Evolutionary conservation across 192 early-diverging fungal species (phyloP).

Genomic region (Umbelopsis vinacea): DNA sequence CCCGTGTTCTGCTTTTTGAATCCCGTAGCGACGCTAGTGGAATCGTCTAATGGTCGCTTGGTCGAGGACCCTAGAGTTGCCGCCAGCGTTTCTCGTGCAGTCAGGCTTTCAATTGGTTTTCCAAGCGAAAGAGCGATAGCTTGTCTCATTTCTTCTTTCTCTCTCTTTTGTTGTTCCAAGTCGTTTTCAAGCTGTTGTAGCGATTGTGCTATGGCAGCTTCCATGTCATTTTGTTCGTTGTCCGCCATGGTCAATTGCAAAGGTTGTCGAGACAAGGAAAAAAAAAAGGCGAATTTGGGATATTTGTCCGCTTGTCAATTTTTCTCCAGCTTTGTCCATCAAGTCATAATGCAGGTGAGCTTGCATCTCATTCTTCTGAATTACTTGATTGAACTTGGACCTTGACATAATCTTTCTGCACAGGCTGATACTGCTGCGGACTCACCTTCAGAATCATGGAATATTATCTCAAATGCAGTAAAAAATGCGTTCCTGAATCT

Average conservation of each 20-base stretch:
- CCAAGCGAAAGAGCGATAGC: constrained; percentile 44
- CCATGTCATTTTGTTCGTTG: constrained; percentile 10
- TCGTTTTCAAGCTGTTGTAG: constrained; percentile 13
- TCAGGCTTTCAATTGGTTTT: constrained; percentile 33
- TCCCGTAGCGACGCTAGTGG: background rate
- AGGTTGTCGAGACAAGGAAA: background rate
- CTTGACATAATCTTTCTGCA: too few relatives aligned
- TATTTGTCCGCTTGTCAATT: background rate
- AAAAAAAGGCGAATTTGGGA: background rate
- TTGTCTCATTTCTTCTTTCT: constrained; percentile 30
- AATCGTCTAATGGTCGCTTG: background rate
- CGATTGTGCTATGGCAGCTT: constrained; percentile 28
- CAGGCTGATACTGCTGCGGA: too few relatives aligned
- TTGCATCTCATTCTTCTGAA: too few relatives aligned
- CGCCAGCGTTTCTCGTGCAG: constrained; percentile 32
- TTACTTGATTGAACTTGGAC: too few relatives aligned
- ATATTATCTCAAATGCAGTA: too few relatives aligned
- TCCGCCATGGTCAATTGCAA: constrained; percentile 9
- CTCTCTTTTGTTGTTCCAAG: constrained; percentile 12
- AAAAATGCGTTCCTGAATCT: too few relatives aligned
- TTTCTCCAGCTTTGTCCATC: too few relatives aligned
- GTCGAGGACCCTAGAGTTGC: background rate
- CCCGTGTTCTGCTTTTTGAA: background rate
- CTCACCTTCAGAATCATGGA: too few relatives aligned
- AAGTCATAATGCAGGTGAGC: too few relatives aligned